Percentiles rank a stretch among this genome's conserved stretches.
Conservation (phyloP, 169 alveolate genomes). For the Cryptosporidium andersoni region DNA sequence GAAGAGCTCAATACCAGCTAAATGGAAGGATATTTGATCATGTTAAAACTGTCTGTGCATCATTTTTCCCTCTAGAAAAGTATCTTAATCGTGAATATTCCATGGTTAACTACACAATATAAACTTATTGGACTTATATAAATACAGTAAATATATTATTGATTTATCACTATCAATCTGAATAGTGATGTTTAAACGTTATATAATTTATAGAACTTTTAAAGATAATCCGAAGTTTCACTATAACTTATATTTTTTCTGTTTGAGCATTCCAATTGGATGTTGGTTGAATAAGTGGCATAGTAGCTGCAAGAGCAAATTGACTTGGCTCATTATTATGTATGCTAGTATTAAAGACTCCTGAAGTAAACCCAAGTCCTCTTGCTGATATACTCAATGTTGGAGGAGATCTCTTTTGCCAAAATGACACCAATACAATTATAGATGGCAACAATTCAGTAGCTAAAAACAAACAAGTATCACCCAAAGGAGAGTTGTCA, state of each 20-base stretch:
- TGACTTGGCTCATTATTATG: constrained; percentile 10
- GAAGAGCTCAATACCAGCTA: constrained; percentile 65
- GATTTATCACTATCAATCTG: neutral
- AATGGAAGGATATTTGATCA: constrained; percentile 64
- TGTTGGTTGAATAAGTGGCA: constrained; percentile 15
- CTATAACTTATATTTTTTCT: constrained; percentile 4
- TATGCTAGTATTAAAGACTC: neutral
- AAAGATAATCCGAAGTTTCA: neutral
- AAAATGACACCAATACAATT: constrained; percentile 41
- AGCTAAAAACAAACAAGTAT: constrained; percentile 17
- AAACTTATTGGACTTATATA: neutral
- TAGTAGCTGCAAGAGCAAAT: neutral
- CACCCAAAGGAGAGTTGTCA: constrained; percentile 57
- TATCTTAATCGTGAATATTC: constrained; percentile 54
- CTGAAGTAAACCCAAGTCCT: constrained; percentile 47
- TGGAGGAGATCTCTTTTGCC: constrained; percentile 57
- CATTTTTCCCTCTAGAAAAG: constrained; percentile 57
- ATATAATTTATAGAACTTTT: neutral
- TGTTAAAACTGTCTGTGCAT: constrained; percentile 44
- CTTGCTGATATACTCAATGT: constrained; percentile 16
- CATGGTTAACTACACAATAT: constrained; percentile 1
- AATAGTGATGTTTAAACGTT: neutral
- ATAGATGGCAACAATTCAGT: constrained; percentile 60
- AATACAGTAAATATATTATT: neutral
- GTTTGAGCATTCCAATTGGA: constrained; percentile 4